Evolutionary conservation across 2,329 filamentous ascomycete genomes (phyloP).

Genomic region (Fusarium fracticaudum): DNA sequence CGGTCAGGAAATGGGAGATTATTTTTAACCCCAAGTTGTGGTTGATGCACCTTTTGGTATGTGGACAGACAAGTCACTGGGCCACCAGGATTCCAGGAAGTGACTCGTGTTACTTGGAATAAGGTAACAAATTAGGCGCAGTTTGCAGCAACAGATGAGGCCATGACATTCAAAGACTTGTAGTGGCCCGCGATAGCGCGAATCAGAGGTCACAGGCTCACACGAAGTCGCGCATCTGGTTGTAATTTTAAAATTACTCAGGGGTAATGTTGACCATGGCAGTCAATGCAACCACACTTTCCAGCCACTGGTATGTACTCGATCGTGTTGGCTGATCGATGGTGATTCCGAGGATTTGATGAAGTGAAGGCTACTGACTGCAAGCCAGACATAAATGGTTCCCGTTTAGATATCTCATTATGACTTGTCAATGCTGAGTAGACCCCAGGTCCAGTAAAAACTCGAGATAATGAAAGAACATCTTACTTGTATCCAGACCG

Average conservation of each 20-base stretch:
- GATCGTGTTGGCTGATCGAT: slow-evolving; percentile 9
- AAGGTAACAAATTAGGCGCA: background rate
- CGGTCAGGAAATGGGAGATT: slow-evolving; percentile 11
- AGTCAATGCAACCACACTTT: slow-evolving; percentile 33
- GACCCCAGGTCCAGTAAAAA: background rate
- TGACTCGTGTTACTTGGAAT: slow-evolving; percentile 17
- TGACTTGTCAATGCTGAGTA: background rate
- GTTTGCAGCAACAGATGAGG: slow-evolving; percentile 4
- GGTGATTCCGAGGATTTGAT: background rate
- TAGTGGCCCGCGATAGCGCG: slow-evolving; percentile 23
- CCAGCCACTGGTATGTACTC: background rate
- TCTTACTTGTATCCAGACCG: background rate
- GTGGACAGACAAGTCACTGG: background rate
- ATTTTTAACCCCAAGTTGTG: background rate
- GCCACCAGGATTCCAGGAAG: background rate
- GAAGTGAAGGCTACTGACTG: slow-evolving; percentile 2
- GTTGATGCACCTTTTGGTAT: background rate
- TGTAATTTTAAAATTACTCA: slow-evolving; percentile 40
- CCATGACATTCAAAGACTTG: slow-evolving; percentile 12
- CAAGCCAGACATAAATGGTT: background rate
- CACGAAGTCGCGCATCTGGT: slow-evolving; percentile 13
- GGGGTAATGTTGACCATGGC: slow-evolving; percentile 34
- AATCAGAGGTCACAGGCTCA: slow-evolving; percentile 24
- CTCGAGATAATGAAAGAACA: background rate
- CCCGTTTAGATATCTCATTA: background rate